phyloP scores from a whole-genome alignment of 352 stramenopile species.

The Albugo laibachii region DNA sequence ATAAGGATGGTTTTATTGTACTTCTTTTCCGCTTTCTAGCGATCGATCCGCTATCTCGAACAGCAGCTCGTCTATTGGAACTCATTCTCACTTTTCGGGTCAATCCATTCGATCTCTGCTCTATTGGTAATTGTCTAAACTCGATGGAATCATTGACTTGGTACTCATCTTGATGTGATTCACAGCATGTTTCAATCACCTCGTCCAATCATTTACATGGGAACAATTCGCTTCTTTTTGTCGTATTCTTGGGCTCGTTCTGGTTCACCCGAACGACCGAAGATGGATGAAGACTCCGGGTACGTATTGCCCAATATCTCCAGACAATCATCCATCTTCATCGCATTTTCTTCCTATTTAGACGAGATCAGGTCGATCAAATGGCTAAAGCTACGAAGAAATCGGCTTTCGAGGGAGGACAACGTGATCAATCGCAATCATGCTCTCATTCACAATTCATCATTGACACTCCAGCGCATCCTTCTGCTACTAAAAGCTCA shows the following conservation, averaged over 20 bases:
- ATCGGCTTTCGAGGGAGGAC: constrained; percentile 50
- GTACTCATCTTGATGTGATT: neutral
- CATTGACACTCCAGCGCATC: constrained; percentile 48
- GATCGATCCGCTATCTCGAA: constrained; percentile 81
- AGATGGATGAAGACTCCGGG: constrained; percentile 81
- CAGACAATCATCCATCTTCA: neutral
- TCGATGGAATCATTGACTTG: neutral
- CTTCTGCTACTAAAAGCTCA: constrained; percentile 56
- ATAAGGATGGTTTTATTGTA: constrained; percentile 75
- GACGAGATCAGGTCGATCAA: constrained; percentile 88
- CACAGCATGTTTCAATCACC: constrained; percentile 76
- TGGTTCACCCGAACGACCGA: constrained; percentile 91
- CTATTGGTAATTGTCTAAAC: constrained; percentile 31
- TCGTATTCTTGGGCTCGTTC: constrained; percentile 85
- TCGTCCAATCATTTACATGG: constrained; percentile 79
- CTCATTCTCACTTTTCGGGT: constrained; percentile 83
- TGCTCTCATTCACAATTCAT: constrained; percentile 76
- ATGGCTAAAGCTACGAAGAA: constrained; percentile 72
- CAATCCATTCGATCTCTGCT: constrained; percentile 53
- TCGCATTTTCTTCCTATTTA: constrained; percentile 9
- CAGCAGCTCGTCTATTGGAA: constrained; percentile 78
- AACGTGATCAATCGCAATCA: constrained; percentile 88
- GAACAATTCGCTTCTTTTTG: constrained; percentile 91
- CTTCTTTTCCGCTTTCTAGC: constrained; percentile 89
- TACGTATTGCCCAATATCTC: too few relatives aligned